A percentile compares a stretch with the other conserved stretches of the same genome.
phyloP scores from a whole-genome alignment of 2,329 filamentous ascomycete species.

The Endoconidiophora laricicola region DNA sequence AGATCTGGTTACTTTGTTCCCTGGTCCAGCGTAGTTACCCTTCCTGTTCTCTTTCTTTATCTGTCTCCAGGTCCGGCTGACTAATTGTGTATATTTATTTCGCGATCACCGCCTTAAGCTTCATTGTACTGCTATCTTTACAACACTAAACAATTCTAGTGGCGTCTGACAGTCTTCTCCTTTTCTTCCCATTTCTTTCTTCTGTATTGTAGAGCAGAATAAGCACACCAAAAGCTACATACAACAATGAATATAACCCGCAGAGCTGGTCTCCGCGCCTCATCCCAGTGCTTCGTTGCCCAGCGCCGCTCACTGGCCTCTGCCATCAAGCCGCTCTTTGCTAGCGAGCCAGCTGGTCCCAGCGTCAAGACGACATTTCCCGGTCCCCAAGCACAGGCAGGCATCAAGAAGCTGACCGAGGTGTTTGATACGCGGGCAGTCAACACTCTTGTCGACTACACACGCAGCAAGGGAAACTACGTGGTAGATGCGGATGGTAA shows the following conservation, averaged over 20 bases:
- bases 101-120: no score
- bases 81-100: no score
- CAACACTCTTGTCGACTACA: constrained; percentile 69
- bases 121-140: no score
- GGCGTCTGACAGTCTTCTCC: no score
- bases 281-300: constrained; percentile 13
- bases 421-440: constrained; percentile 76
- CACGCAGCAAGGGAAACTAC: constrained; percentile 65
- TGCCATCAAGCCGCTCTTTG: constrained; percentile 24
- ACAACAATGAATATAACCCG: neutral
- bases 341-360: constrained; percentile 35
- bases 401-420: constrained; percentile 52
- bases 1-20: no score
- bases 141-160: no score
- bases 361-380: constrained; percentile 48
- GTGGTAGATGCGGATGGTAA: constrained; percentile 58
- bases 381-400: constrained; percentile 55
- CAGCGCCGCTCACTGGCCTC: constrained; percentile 13
- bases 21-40: no score
- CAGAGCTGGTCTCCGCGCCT: constrained; percentile 12
- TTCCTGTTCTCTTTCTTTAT: no score
- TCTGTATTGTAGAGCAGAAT: no score
- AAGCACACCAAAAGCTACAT: neutral
- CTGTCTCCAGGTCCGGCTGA: no score
- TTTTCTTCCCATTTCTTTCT: no score